These are phyloP conservation scores for Alternaria sp. DNA, from an alignment of 2,329 filamentous ascomycete genomes.

Conservation along the genomic window DNA sequence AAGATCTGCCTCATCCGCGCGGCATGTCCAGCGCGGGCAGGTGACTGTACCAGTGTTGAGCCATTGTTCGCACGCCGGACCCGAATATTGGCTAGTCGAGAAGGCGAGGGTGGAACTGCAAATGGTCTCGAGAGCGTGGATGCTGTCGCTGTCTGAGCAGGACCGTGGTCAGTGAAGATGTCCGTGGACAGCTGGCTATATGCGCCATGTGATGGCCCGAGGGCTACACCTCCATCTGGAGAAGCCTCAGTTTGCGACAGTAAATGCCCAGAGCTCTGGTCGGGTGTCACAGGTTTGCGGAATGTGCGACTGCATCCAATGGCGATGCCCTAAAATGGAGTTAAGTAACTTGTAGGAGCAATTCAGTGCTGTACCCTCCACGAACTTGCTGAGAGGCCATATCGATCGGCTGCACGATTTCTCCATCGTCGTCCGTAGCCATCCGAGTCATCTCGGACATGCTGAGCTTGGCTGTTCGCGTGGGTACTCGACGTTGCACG, in stretches of 20 bases:
- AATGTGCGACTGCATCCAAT: not conserved
- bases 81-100: constrained; percentile 28
- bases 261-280: not conserved
- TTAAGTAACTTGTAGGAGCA: constrained; percentile 7
- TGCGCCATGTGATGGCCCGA: not conserved
- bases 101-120: not conserved
- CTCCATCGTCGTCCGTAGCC: not conserved
- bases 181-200: not conserved
- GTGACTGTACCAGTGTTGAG: constrained; percentile 30
- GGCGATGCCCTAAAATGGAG: constrained; percentile 7
- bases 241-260: not conserved
- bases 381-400: constrained; percentile 17
- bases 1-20: constrained; percentile 40
- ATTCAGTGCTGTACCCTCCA: not conserved
- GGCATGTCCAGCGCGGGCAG: constrained; percentile 37
- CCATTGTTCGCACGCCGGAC: constrained; percentile 28
- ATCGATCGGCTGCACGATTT: not conserved
- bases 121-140: not conserved
- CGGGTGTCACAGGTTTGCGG: constrained; percentile 8
- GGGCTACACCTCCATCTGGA: constrained; percentile 5
- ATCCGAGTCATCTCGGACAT: not conserved
- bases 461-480: not conserved
- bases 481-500: not conserved
- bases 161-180: not conserved
- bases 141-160: not conserved